These are phyloP conservation scores for Manihot esculenta DNA, from an alignment of 441 rosid species.

Conservation along the genomic window DNA sequence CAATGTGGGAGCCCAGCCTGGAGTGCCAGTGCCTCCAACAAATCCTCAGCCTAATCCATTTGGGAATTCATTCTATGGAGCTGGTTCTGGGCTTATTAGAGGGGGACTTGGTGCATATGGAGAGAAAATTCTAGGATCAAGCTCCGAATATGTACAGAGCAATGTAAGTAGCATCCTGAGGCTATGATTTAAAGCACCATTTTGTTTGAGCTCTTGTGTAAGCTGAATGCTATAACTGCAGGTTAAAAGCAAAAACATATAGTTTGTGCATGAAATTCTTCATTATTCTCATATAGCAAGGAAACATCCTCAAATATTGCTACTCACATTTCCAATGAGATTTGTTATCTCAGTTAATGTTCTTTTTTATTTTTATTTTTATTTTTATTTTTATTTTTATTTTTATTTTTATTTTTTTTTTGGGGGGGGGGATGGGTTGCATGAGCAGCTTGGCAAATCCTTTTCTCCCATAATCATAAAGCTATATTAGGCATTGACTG, in stretches of 20 bases:
- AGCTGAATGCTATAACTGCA: conserved; percentile 1
- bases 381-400: too few species aligned
- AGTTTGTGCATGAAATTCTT: neutral
- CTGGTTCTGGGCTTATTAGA: conserved; percentile 87
- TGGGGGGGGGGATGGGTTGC: neutral
- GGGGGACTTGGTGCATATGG: conserved; percentile 94
- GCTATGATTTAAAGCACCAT: neutral
- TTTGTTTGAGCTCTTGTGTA: conserved; percentile 1
- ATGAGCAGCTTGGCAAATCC: neutral
- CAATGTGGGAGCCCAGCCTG: conserved; percentile 64
- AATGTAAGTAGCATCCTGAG: conserved; percentile 55
- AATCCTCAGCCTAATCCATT: conserved; percentile 77
- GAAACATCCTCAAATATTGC: neutral
- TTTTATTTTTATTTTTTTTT: too few species aligned
- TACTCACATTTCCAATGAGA: neutral
- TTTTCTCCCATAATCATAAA: neutral
- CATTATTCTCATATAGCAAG: too few species aligned
- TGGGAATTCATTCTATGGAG: conserved; percentile 85
- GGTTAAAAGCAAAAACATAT: neutral
- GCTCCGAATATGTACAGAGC: conserved; percentile 95
- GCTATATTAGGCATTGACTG: neutral
- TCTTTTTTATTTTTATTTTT: neutral
- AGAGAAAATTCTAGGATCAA: conserved; percentile 80
- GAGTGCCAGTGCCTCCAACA: conserved; percentile 55
- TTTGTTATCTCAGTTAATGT: neutral